phyloP scores from a whole-genome alignment of 1,139 yeast species.

The Blastobotrys petasosporus region DNA sequence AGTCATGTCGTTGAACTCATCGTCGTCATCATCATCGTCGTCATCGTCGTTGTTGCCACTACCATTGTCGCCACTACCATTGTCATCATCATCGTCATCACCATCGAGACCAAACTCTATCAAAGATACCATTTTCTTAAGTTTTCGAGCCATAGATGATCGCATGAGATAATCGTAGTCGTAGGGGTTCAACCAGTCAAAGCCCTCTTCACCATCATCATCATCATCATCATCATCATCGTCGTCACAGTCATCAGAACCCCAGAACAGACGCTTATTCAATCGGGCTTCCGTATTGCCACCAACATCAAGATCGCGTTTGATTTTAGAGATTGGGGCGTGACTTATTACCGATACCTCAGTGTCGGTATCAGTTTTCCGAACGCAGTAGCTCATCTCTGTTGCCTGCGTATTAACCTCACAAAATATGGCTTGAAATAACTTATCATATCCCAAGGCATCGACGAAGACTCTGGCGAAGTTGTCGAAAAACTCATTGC shows the following conservation, averaged over 20 bases:
- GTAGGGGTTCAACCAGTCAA: conserved; percentile 7
- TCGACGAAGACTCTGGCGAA: conserved; percentile 25
- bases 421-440: conserved; percentile 24
- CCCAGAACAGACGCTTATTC: background rate
- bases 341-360: conserved; percentile 9
- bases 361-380: conserved; percentile 15
- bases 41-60: conserved; percentile 7
- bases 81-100: conserved; percentile 5
- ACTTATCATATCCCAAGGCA: conserved; percentile 19
- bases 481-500: conserved; percentile 23
- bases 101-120: conserved; percentile 7
- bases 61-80: background rate
- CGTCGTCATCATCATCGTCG: conserved; percentile 7
- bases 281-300: background rate
- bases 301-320: too few relatives aligned
- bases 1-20: conserved; percentile 2
- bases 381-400: conserved; percentile 24
- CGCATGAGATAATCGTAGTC: conserved; percentile 7
- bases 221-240: conserved; percentile 10
- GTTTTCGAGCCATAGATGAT: conserved; percentile 3
- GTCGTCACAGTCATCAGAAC: conserved; percentile 6
- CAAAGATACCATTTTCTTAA: conserved; percentile 4
- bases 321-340: too few relatives aligned
- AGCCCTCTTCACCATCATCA: conserved; percentile 7
- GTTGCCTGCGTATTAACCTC: conserved; percentile 21